A percentile compares a stretch with the other conserved stretches of the same genome.
phyloP scores from a whole-genome alignment of 306 rosid genomes.

The Cucumis melo region DNA sequence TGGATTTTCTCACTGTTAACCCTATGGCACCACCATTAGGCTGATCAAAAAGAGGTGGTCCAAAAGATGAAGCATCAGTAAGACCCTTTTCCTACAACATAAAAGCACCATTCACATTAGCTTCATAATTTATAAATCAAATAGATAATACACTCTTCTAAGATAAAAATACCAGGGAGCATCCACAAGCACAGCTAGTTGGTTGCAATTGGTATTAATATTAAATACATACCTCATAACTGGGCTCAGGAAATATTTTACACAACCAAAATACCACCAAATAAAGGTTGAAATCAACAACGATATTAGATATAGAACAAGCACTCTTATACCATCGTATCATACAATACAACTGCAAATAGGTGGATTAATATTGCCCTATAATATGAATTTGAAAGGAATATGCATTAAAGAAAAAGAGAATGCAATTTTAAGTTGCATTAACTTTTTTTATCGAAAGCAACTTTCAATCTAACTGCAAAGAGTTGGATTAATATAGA shows the following conservation, averaged over 20 bases:
- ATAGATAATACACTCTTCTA: not conserved
- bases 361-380: not conserved
- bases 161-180: not conserved
- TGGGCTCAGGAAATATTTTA: not conserved
- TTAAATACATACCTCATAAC: not conserved
- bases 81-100: conserved; percentile 55
- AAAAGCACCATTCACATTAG: not conserved
- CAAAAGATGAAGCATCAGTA: conserved; percentile 45
- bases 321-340: not conserved
- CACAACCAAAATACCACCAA: not conserved
- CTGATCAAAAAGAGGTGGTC: conserved; percentile 67
- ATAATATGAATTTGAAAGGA: not conserved
- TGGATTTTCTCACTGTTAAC: conserved; percentile 57
- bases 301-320: not conserved
- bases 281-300: not conserved
- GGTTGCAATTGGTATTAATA: not conserved
- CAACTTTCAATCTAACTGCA: not conserved
- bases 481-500: not conserved
- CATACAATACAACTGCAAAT: not conserved
- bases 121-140: not conserved
- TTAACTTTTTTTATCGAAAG: not conserved
- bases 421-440: not conserved
- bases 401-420: not conserved
- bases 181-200: not conserved
- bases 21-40: conserved; percentile 60